phyloP scores from a whole-genome alignment of 345 rosid genomes.

The Carallia brachiata region DNA sequence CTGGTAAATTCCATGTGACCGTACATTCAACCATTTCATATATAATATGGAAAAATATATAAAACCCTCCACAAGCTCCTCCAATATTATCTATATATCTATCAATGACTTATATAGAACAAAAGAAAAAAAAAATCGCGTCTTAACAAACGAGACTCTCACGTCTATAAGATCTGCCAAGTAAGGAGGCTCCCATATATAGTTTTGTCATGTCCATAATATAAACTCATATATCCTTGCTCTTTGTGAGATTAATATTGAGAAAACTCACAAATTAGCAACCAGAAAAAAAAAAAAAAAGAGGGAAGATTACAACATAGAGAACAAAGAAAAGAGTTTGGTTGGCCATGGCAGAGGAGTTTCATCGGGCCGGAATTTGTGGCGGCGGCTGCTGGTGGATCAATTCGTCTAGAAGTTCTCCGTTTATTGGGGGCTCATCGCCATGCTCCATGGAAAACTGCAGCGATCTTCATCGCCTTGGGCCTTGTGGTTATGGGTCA shows the following conservation, averaged over 20 bases:
- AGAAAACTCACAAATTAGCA: background rate
- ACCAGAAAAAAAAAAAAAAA: background rate
- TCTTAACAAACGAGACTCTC: too few relatives aligned
- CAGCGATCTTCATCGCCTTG: constrained; percentile 13
- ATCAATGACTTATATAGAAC: background rate
- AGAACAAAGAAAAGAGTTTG: background rate
- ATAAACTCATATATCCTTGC: background rate
- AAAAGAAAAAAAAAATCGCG: background rate
- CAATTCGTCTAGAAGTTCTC: constrained; percentile 33
- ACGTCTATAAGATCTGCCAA: too few relatives aligned
- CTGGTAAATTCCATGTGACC: constrained; percentile 32
- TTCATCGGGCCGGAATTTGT: constrained; percentile 43
- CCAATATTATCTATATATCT: background rate
- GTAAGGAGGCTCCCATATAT: too few relatives aligned
- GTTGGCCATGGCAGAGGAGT: constrained; percentile 69
- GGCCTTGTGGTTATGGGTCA: constrained; percentile 31
- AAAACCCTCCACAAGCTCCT: background rate
- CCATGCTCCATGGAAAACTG: constrained; percentile 34
- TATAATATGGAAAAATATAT: constrained; percentile 27
- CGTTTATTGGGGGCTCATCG: constrained; percentile 37
- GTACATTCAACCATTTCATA: constrained; percentile 30
- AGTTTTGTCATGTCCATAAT: too few relatives aligned
- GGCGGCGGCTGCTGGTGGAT: constrained; percentile 68
- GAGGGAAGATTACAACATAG: background rate
- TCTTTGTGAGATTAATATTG: background rate